Evolutionary conservation across 192 early-diverging fungal genomes (phyloP).

Genomic region (Backusella psychrophila): DNA sequence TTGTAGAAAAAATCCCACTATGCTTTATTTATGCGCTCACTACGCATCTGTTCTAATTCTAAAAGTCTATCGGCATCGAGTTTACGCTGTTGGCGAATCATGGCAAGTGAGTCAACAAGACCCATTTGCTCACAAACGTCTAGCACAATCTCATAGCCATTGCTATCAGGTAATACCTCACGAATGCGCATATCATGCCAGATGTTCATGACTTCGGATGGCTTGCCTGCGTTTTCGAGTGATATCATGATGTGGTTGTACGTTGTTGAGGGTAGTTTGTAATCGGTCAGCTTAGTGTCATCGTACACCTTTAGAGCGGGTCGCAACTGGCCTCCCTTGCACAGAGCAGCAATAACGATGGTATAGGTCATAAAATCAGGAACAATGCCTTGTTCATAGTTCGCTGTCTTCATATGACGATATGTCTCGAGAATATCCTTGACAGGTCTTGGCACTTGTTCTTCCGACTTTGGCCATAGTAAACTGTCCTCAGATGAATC

Average conservation of each 20-base stretch:
- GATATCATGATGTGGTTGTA: constrained; percentile 17
- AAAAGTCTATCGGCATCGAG: constrained; percentile 6
- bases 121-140: constrained; percentile 24
- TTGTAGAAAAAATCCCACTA: too few species aligned
- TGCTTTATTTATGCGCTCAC: not conserved
- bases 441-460: not conserved
- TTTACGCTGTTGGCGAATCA: constrained; percentile 20
- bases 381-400: not conserved
- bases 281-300: not conserved
- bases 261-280: not conserved
- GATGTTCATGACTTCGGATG: constrained; percentile 20
- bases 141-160: constrained; percentile 21
- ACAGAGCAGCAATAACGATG: constrained; percentile 21
- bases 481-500: not conserved
- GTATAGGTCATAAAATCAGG: constrained; percentile 36
- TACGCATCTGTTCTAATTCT: not conserved
- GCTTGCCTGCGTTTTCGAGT: not conserved
- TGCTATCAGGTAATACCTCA: constrained; percentile 9
- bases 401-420: constrained; percentile 8
- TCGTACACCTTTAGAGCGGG: constrained; percentile 16
- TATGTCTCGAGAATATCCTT: constrained; percentile 17
- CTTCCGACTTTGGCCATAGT: not conserved
- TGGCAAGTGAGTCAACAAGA: constrained; percentile 9
- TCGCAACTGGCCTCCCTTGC: constrained; percentile 6
- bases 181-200: constrained; percentile 27